Evolutionary conservation across 2,329 filamentous ascomycete genomes (phyloP).

Genomic region (Trichoderma sp.): DNA sequence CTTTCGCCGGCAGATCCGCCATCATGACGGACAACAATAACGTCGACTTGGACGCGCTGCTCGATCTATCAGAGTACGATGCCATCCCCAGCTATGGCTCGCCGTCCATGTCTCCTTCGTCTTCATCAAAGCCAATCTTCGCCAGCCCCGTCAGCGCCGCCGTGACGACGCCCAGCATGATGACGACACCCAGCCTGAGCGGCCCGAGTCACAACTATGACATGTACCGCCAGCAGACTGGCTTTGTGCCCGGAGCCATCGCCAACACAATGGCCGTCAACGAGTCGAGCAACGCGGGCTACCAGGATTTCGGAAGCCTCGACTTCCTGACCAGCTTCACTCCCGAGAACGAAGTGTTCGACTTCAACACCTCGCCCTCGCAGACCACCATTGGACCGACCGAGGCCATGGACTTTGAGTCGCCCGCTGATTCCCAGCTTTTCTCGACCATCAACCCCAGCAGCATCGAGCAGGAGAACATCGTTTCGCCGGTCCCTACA

Average conservation of each 20-base stretch:
- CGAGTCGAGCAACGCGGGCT: conserved; percentile 55
- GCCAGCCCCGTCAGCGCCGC: conserved; percentile 51
- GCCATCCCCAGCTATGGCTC: conserved; percentile 55
- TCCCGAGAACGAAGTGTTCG: conserved; percentile 64
- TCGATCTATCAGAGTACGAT: conserved; percentile 64
- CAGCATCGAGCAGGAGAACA: conserved; percentile 61
- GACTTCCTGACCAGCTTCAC: conserved; percentile 56
- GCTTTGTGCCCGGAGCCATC: conserved; percentile 80
- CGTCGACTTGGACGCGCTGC: conserved; percentile 54
- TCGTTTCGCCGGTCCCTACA: conserved; percentile 47
- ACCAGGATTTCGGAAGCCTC: conserved; percentile 47
- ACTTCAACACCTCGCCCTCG: conserved; percentile 68
- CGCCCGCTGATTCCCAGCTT: conserved; percentile 54
- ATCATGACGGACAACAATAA: conserved; percentile 44
- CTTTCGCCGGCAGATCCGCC: conserved; percentile 8
- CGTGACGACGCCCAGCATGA: conserved; percentile 53
- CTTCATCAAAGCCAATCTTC: conserved; percentile 53
- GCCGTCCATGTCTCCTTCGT: conserved; percentile 56
- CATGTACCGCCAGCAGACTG: conserved; percentile 92
- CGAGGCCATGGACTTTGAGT: conserved; percentile 58
- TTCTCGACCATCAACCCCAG: conserved; percentile 69
- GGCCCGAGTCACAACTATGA: conserved; percentile 94
- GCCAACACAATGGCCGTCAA: conserved; percentile 78
- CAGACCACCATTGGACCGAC: conserved; percentile 55
- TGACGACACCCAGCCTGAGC: conserved; percentile 61